A percentile compares a stretch with the other conserved stretches of the same genome.
These are phyloP conservation scores for Bacidia rubella DNA, from an alignment of 495 filamentous ascomycete species.

Conservation along the genomic window DNA sequence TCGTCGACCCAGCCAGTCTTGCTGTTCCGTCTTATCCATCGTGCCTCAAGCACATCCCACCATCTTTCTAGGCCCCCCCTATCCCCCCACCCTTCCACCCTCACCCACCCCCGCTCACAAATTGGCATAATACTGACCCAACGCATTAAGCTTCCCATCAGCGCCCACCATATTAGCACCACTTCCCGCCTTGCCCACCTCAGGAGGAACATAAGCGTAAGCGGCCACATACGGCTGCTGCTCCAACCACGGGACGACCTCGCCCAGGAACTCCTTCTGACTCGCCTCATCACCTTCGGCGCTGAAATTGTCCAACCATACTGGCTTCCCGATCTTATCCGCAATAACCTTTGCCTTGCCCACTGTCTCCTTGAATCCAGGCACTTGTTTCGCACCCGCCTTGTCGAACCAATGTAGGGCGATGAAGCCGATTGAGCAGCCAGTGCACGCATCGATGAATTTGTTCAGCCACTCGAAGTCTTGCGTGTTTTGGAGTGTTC, in stretches of 20 bases:
- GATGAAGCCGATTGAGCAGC: constrained; percentile 14
- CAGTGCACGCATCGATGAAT: constrained; percentile 12
- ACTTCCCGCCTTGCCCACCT: not conserved
- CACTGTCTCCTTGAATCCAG: constrained; percentile 10
- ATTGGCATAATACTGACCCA: constrained; percentile 4
- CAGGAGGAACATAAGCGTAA: constrained; percentile 12
- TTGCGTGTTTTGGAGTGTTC: constrained; percentile 3
- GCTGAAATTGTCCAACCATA: constrained; percentile 17
- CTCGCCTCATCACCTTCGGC: constrained; percentile 16
- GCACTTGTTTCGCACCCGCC: not conserved
- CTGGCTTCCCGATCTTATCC: constrained; percentile 2
- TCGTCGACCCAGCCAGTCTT: too few relatives aligned
- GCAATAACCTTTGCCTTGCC: constrained; percentile 6
- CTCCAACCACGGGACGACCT: constrained; percentile 13
- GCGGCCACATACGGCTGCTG: constrained; percentile 4
- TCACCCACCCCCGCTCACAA: not conserved
- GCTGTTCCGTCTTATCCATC: too few relatives aligned
- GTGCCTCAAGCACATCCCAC: not conserved
- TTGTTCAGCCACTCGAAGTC: constrained; percentile 11
- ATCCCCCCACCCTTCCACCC: not conserved
- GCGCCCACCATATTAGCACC: not conserved
- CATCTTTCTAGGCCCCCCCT: too few relatives aligned
- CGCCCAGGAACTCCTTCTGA: constrained; percentile 35
- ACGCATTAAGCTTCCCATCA: not conserved
- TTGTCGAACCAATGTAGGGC: constrained; percentile 13